Conservation (phyloP, 31 red algal species). For the Porphyra umbilicalis region DNA sequence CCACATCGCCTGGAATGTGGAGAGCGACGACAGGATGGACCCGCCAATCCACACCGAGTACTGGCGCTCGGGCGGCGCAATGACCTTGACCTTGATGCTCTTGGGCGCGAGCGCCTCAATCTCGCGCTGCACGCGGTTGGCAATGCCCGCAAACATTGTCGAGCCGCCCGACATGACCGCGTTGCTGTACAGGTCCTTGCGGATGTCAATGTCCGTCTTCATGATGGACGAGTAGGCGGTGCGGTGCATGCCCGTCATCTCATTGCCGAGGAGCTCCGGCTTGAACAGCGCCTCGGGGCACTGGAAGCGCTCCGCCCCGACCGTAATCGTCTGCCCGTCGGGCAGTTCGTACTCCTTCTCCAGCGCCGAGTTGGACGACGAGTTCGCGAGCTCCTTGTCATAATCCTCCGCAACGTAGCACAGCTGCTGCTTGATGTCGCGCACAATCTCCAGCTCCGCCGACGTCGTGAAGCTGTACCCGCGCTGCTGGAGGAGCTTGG, state of each 20-base stretch:
- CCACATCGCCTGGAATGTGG: constrained; percentile 99
- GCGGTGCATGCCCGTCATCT: constrained; percentile 89
- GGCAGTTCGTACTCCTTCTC: constrained; percentile 99
- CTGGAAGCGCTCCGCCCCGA: constrained; percentile 95
- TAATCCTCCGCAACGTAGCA: constrained; percentile 61
- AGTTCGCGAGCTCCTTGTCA: constrained; percentile 81
- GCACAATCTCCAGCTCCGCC: constrained; percentile 84
- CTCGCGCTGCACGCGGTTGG: constrained; percentile 86
- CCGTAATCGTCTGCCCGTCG: constrained; percentile 98
- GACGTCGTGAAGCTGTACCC: constrained; percentile 99
- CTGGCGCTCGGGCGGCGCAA: constrained; percentile 92
- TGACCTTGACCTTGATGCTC: constrained; percentile 96
- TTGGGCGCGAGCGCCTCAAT: constrained; percentile 82
- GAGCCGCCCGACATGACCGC: constrained; percentile 97
- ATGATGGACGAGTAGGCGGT: constrained; percentile 96
- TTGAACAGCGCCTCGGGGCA: constrained; percentile 99
- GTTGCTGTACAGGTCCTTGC: constrained; percentile 99
- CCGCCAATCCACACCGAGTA: constrained; percentile 98
- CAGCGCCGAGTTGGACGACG: constrained; percentile 63
- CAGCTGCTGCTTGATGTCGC: constrained; percentile 69
- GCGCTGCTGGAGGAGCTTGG: constrained; percentile 96
- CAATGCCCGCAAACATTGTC: constrained; percentile 98
- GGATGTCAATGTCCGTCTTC: constrained; percentile 99
- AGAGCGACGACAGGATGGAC: constrained; percentile 97
- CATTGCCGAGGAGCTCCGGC: constrained; percentile 89